Percentiles rank a stretch among this genome's conserved stretches.
Conservation (phyloP, 257 asterid genomes). For the Ehretia macrophylla region DNA sequence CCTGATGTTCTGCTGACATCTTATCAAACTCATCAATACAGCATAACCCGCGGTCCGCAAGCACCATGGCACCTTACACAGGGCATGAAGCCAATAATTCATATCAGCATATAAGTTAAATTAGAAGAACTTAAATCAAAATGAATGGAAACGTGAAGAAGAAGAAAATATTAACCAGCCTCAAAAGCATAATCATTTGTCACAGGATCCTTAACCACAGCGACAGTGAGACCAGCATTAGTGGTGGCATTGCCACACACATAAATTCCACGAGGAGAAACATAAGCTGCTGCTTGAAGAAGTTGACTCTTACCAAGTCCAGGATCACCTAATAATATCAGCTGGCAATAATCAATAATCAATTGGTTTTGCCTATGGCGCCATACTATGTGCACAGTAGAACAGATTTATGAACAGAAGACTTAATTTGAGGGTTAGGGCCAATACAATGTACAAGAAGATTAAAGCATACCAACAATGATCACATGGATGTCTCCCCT, state of each 20-base stretch:
- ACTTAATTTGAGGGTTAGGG: background rate
- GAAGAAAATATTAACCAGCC: conserved; percentile 54
- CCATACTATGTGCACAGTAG: background rate
- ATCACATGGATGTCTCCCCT: conserved; percentile 94
- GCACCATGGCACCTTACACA: conserved; percentile 99
- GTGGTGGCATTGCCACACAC: conserved; percentile 98
- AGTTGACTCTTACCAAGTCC: conserved; percentile 98
- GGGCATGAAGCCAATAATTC: too few species aligned
- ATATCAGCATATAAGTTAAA: too few species aligned
- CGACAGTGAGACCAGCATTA: conserved; percentile 96
- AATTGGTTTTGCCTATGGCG: background rate
- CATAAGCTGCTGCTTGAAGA: conserved; percentile 95
- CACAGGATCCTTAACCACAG: conserved; percentile 90
- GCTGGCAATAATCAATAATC: background rate
- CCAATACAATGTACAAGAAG: background rate
- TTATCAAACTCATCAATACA: conserved; percentile 98
- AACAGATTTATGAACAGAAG: background rate
- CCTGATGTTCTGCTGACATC: conserved; percentile 98
- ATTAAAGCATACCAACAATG: conserved; percentile 62
- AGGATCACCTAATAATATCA: conserved; percentile 70
- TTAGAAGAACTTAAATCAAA: too few species aligned
- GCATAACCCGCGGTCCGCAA: conserved; percentile 94
- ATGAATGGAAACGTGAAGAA: too few species aligned
- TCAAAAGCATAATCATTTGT: conserved; percentile 97
- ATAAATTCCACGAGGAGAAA: conserved; percentile 97